Evolutionary conservation across 75 land plant species (phyloP).

Genomic region (Chamaecyparis obtusa): DNA sequence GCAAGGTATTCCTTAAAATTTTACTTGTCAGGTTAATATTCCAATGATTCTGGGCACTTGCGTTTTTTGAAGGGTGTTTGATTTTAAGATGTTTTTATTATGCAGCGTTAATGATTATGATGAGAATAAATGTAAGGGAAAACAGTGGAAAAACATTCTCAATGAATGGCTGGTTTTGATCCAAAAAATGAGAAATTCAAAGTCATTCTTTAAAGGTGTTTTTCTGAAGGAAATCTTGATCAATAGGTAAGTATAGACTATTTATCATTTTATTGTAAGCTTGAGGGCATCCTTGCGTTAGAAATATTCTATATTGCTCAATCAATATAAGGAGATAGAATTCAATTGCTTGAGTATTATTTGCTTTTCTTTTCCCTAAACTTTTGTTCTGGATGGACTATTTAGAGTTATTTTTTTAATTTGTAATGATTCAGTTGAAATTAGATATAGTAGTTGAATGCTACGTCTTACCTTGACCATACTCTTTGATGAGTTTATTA

Average conservation of each 20-base stretch:
- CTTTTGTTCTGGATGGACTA: background rate
- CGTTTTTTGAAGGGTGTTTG: background rate
- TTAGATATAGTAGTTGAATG: background rate
- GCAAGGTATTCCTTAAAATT: conserved; percentile 27
- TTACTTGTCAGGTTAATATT: background rate
- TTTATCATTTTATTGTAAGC: background rate
- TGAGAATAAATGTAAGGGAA: conserved; percentile 36
- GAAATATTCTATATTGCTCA: background rate
- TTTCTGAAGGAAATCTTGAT: conserved; percentile 66
- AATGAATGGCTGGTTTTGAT: conserved; percentile 85
- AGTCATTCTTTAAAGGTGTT: conserved; percentile 48
- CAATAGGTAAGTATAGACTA: conserved; percentile 48
- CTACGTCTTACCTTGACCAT: background rate
- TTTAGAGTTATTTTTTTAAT: background rate
- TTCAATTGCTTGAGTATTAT: background rate
- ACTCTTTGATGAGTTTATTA: background rate
- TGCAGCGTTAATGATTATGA: conserved; percentile 42
- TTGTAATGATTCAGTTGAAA: background rate
- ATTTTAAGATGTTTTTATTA: conserved; percentile 8
- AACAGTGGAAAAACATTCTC: conserved; percentile 75
- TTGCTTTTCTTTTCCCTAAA: background rate
- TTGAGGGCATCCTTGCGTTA: background rate
- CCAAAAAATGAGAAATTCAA: conserved; percentile 48
- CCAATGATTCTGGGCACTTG: background rate
- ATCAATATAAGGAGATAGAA: background rate